Base-by-base conservation (phyloP, 805 yeast genomes). In the Zygosaccharomyces bisporus region DNA sequence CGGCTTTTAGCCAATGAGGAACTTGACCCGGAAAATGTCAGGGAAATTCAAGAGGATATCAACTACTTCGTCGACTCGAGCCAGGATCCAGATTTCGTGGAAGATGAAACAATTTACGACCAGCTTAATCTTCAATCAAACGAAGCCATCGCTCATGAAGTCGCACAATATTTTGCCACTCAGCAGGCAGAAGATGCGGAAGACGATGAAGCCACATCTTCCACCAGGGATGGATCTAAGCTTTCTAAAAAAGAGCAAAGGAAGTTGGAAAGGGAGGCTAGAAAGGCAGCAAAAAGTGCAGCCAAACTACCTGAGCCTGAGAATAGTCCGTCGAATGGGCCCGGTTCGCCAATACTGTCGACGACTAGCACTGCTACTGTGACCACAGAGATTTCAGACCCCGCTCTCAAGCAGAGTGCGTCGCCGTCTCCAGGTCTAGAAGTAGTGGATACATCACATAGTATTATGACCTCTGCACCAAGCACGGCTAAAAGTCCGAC, bases 51-150 rank as follows among this genome's bases (percentile, higher is more conserved):
- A 59, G 98, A 91, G 45, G 97, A 91, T 61, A 83, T 91, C 59
- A 86, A 80, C 55, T 91, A 89, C 68, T 91, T 84, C 64, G 91
- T 91, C 19, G 97, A 91, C 54, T 82, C 87, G 41, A 91, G 90
- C 63, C 93, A 85, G 67, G 96, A 88, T 37, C 87, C 79, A 4
- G 95, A 88, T 56, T 91, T 89, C 63, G 82, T 90, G 25, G 97
- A 88, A 58, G 96, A 91, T 64, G 96, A 90, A 57, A 87, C 87
- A n/a, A 80, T 91, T 52, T 91, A 91, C 66, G 98, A 91, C 52
- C 82, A 77, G 43, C 72, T 91, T 46, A 85, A 83, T 44, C 72
- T 91, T 37, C 83, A 77, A 47, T 83, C 80, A 4, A 63, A 67
- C 41, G 80, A 77, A 35, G 64, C 76, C 29, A 76, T 74, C 27